These are phyloP conservation scores for Tuber borchii DNA, from an alignment of 495 filamentous ascomycete species.

Conservation along the genomic window DNA sequence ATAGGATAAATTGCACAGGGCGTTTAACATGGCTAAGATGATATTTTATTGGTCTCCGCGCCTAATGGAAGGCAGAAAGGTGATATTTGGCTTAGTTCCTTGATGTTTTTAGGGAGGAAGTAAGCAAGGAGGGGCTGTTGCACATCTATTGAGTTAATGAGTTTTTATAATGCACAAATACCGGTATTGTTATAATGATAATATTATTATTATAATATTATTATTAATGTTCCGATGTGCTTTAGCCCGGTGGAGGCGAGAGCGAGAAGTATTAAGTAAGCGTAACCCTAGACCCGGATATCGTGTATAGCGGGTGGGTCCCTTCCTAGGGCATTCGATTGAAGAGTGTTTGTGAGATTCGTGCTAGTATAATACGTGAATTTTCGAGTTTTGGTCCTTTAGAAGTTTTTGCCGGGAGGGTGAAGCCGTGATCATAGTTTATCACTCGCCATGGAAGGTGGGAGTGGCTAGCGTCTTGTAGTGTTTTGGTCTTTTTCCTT, in stretches of 20 bases:
- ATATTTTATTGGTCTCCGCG: neutral
- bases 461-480: no score
- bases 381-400: neutral
- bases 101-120: neutral
- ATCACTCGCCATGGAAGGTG: neutral
- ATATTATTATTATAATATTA: no score
- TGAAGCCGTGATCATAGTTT: neutral
- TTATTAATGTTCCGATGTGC: neutral
- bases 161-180: neutral
- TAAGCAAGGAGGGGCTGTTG: neutral
- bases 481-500: no score
- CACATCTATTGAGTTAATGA: neutral
- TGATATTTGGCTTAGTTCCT: neutral
- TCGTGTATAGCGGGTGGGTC: neutral
- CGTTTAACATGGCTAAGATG: neutral
- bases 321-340: neutral
- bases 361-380: neutral
- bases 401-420: neutral
- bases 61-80: neutral
- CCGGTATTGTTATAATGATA: no score
- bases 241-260: neutral
- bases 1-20: neutral
- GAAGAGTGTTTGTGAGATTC: neutral
- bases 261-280: neutral
- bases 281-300: neutral